Percentiles rank a stretch among this genome's conserved stretches.
These are phyloP conservation scores for Uromyces viciae-fabae DNA, from an alignment of 1,284 basidiomycete genomes.

Conservation along the genomic window DNA sequence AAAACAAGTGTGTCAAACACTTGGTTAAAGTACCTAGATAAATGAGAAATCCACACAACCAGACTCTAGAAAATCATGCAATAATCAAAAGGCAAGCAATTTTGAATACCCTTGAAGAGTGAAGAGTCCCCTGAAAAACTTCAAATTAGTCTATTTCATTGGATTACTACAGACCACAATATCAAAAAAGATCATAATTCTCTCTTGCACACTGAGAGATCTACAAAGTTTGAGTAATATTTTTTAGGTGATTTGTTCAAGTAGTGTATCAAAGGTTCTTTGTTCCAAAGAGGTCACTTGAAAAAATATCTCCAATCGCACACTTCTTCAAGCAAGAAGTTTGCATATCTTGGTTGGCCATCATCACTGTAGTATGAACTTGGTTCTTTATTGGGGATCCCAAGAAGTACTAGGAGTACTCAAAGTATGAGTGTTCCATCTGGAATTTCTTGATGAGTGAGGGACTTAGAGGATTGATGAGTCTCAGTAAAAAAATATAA, in stretches of 20 bases:
- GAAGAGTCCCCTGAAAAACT: background rate
- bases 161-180: background rate
- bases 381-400: background rate
- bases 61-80: background rate
- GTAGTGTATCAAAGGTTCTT: background rate
- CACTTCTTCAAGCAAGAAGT: background rate
- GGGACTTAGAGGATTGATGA: background rate
- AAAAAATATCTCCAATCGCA: background rate
- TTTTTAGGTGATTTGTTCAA: background rate
- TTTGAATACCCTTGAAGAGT: background rate
- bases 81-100: background rate
- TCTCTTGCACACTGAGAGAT: background rate
- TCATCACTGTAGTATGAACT: constrained; percentile 1
- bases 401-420: background rate
- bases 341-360: background rate
- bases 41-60: background rate
- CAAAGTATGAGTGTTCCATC: background rate
- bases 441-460: background rate
- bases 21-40: background rate
- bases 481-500: background rate
- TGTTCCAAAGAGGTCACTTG: background rate
- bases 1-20: background rate
- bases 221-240: background rate
- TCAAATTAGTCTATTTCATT: background rate
- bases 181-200: background rate